phyloP scores from a whole-genome alignment of 2,329 filamentous ascomycete species.

The Biscogniauxia mediterranea region DNA sequence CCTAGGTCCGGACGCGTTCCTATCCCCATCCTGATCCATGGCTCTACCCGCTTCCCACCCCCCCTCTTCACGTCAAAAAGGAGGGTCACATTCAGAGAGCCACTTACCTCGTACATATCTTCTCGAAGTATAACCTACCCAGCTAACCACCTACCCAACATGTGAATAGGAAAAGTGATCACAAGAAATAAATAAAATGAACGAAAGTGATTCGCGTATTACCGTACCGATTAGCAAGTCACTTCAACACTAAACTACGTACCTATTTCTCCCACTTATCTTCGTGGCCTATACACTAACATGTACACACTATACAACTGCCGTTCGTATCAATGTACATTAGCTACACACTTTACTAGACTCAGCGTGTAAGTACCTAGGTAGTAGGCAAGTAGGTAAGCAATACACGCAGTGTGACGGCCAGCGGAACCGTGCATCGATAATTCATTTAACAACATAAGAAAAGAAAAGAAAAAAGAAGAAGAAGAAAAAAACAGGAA shows the following conservation, averaged over 20 bases:
- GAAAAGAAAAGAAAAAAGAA: no score
- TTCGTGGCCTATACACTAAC: no score
- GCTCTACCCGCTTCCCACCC: background rate
- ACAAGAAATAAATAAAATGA: no score
- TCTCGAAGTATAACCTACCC: no score
- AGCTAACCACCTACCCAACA: no score
- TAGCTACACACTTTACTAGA: no score
- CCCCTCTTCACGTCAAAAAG: background rate
- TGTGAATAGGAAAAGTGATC: no score
- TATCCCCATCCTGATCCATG: background rate
- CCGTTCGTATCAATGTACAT: no score
- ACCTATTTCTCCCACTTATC: background rate
- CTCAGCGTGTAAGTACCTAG: background rate
- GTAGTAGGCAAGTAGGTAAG: background rate
- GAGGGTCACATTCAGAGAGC: background rate
- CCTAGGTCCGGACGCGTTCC: no score
- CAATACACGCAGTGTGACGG: background rate
- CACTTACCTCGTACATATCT: background rate
- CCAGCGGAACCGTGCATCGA: background rate
- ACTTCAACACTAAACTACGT: background rate
- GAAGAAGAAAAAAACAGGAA: background rate
- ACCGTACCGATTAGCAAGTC: no score
- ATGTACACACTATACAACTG: background rate
- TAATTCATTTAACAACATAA: background rate
- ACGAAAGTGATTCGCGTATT: no score